Evolutionary conservation across 164 flowering plant species (phyloP).

Genomic region (Dillenia turbinata): DNA sequence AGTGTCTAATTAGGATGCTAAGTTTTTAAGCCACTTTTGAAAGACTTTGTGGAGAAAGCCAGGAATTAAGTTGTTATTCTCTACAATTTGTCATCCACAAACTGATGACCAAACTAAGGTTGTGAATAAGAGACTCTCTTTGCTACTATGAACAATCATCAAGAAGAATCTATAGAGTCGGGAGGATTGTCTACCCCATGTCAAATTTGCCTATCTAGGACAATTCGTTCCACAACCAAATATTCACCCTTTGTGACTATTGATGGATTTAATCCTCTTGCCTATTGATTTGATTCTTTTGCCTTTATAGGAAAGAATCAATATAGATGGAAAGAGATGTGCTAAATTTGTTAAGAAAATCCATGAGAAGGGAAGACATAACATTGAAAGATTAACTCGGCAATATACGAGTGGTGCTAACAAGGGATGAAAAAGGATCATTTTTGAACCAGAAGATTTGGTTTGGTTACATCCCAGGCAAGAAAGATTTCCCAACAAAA

Average conservation of each 20-base stretch:
- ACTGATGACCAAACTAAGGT: no score
- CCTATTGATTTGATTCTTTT: neutral
- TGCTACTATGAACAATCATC: no score
- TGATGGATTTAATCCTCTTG: constrained; percentile 3
- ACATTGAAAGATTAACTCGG: neutral
- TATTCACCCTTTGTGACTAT: neutral
- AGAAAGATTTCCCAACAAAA: neutral
- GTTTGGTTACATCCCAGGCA: neutral
- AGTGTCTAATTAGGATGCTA: no score
- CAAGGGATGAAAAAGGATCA: neutral
- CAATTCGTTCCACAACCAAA: neutral
- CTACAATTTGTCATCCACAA: no score
- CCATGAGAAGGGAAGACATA: neutral
- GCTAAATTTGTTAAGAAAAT: constrained; percentile 3
- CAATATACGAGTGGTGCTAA: neutral
- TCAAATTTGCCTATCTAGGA: neutral
- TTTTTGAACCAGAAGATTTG: neutral
- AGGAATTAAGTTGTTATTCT: no score
- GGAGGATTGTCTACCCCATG: neutral
- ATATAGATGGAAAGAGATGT: neutral
- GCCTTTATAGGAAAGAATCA: neutral
- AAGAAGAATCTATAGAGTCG: neutral
- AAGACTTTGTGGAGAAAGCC: no score
- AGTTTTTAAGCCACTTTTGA: no score
- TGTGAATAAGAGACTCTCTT: no score